These are phyloP conservation scores for Yarrowia bubula DNA, from an alignment of 805 yeast species.

Conservation along the genomic window DNA sequence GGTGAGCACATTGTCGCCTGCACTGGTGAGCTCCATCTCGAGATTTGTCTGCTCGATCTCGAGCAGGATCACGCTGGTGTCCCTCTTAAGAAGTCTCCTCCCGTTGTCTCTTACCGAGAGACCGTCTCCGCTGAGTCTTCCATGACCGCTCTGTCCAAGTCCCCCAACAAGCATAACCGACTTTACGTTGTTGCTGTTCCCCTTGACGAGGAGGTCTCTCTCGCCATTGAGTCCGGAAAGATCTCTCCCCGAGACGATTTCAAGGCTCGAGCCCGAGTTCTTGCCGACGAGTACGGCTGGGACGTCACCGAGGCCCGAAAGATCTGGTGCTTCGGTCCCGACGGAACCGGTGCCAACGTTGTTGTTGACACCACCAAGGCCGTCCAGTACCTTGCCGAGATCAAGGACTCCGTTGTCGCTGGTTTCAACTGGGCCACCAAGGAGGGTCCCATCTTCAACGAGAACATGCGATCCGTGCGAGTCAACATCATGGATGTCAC, in stretches of 20 bases:
- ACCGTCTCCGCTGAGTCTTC: slow-evolving; percentile 92
- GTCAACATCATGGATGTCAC: slow-evolving; percentile 98
- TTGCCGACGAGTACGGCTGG: slow-evolving; percentile 99
- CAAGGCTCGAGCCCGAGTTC: slow-evolving; percentile 97
- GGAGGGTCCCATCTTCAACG: slow-evolving; percentile 99
- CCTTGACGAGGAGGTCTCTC: slow-evolving; percentile 85
- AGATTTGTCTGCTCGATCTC: slow-evolving; percentile 92
- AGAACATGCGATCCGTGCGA: slow-evolving; percentile 93
- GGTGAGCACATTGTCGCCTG: slow-evolving; percentile 99
- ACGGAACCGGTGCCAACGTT: slow-evolving; percentile 97
- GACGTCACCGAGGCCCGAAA: slow-evolving; percentile 99
- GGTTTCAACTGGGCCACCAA: slow-evolving; percentile 99
- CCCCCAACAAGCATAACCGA: slow-evolving; percentile 99
- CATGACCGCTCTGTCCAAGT: slow-evolving; percentile 95
- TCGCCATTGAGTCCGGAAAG: slow-evolving; percentile 90
- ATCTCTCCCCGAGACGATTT: slow-evolving; percentile 94
- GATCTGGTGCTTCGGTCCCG: slow-evolving; percentile 99
- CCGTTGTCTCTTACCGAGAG: slow-evolving; percentile 98
- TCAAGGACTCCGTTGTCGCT: slow-evolving; percentile 99
- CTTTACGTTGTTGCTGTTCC: slow-evolving; percentile 97
- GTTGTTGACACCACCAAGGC: slow-evolving; percentile 99
- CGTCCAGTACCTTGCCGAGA: slow-evolving; percentile 97
- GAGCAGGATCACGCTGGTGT: slow-evolving; percentile 99
- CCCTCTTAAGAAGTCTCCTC: slow-evolving; percentile 96
- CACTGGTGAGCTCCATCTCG: slow-evolving; percentile 99